Conservation (phyloP, 257 asterid species). For the Solanum peruvianum region DNA sequence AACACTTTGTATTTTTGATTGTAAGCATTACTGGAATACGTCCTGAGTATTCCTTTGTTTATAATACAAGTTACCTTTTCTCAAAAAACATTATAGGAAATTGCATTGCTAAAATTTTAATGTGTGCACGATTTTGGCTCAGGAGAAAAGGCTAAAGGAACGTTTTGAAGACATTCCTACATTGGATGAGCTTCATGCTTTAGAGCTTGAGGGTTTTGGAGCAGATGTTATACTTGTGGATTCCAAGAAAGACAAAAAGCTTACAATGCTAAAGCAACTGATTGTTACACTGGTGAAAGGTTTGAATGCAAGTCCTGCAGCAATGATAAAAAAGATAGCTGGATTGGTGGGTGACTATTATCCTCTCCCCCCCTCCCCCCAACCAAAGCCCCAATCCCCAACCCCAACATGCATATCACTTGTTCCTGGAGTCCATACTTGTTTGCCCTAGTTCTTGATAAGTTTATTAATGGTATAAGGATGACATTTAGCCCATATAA, state of each 20-base stretch:
- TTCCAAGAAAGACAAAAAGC: constrained; percentile 73
- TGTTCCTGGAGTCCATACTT: background rate
- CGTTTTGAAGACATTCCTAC: constrained; percentile 70
- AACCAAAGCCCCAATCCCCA: no score
- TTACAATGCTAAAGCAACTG: constrained; percentile 78
- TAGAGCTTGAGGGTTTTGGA: constrained; percentile 75
- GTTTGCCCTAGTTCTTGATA: background rate
- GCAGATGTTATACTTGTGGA: constrained; percentile 87
- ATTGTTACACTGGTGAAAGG: constrained; percentile 80
- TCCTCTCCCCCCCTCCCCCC: background rate
- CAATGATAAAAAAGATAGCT: constrained; percentile 85
- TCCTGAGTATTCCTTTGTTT: background rate
- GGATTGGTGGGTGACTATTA: constrained; percentile 61
- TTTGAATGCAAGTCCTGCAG: constrained; percentile 65
- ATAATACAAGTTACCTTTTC: background rate
- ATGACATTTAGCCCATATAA: background rate
- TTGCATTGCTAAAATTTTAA: background rate
- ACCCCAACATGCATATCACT: background rate
- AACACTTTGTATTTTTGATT: background rate
- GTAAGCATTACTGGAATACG: no score
- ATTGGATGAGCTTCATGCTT: constrained; percentile 68
- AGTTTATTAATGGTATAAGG: background rate
- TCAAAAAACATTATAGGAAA: background rate
- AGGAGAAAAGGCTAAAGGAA: constrained; percentile 92
- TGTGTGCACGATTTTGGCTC: background rate